These are phyloP conservation scores for Gossypium herbaceum DNA, from an alignment of 345 rosid genomes.

Conservation along the genomic window DNA sequence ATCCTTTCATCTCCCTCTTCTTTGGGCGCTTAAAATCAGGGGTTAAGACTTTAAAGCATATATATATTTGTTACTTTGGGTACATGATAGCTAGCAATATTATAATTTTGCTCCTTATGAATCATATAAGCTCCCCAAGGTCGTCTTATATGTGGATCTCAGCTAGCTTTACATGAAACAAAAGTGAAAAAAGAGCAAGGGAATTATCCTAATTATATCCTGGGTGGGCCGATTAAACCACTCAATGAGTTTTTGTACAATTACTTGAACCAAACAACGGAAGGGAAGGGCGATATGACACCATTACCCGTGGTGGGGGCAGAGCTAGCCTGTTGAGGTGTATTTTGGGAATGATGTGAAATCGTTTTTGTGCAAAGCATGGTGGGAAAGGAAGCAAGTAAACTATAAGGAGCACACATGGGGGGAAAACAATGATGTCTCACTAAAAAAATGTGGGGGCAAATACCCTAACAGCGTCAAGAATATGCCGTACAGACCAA, in stretches of 20 bases:
- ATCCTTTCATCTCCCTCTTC: background rate
- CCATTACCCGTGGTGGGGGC: conserved; percentile 17
- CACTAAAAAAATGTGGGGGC: background rate
- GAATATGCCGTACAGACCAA: background rate
- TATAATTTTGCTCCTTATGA: background rate
- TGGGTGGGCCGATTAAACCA: conserved; percentile 1
- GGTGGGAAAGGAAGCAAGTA: conserved; percentile 12
- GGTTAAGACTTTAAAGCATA: background rate
- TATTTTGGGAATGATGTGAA: conserved; percentile 16
- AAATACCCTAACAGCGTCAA: background rate
- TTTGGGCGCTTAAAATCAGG: background rate
- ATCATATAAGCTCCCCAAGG: background rate
- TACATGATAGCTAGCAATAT: background rate
- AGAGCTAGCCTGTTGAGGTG: background rate
- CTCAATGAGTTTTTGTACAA: conserved; percentile 7
- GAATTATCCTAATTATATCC: background rate
- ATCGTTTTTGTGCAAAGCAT: conserved; percentile 6
- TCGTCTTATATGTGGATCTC: background rate
- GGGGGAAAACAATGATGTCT: conserved; percentile 10
- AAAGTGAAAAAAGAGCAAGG: background rate
- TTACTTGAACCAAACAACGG: conserved; percentile 4
- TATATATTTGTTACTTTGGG: background rate
- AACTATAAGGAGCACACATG: conserved; percentile 9
- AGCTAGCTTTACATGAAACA: background rate
- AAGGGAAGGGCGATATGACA: conserved; percentile 8